phyloP scores from a whole-genome alignment of 345 rosid species.

The Rubroshorea leprosula region DNA sequence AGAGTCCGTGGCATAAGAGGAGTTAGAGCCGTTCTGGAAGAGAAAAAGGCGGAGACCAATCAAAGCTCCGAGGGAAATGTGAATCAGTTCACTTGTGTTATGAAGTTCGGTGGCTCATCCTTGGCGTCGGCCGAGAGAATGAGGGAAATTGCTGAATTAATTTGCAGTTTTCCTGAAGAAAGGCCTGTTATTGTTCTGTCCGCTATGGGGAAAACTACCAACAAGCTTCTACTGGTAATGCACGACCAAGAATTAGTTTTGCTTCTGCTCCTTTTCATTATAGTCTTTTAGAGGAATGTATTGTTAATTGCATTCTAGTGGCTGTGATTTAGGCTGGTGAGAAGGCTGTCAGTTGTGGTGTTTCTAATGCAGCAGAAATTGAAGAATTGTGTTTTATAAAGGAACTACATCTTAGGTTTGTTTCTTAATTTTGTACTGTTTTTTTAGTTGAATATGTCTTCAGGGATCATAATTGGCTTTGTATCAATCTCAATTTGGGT shows the following conservation, averaged over 20 bases:
- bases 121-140: conserved; percentile 76
- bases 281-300: too few relatives aligned
- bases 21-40: conserved; percentile 31
- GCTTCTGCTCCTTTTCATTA: too few relatives aligned
- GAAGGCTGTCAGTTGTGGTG: conserved; percentile 82
- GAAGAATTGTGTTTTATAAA: conserved; percentile 63
- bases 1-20: conserved; percentile 26
- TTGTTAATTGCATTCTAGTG: not conserved
- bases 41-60: conserved; percentile 5
- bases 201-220: conserved; percentile 92
- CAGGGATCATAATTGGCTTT: not conserved
- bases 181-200: conserved; percentile 82
- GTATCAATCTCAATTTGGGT: conserved; percentile 2
- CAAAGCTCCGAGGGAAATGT: conserved; percentile 13
- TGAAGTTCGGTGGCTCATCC: conserved; percentile 95
- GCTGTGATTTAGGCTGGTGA: conserved; percentile 66
- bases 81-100: conserved; percentile 51
- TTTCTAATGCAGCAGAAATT: conserved; percentile 48
- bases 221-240: conserved; percentile 63
- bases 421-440: not conserved
- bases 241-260: not conserved
- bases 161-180: conserved; percentile 70
- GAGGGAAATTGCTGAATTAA: conserved; percentile 74
- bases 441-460: too few relatives aligned
- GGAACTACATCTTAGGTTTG: conserved; percentile 63